Base-by-base conservation (phyloP, 805 yeast species). In the Yamadazyma philogaea region DNA sequence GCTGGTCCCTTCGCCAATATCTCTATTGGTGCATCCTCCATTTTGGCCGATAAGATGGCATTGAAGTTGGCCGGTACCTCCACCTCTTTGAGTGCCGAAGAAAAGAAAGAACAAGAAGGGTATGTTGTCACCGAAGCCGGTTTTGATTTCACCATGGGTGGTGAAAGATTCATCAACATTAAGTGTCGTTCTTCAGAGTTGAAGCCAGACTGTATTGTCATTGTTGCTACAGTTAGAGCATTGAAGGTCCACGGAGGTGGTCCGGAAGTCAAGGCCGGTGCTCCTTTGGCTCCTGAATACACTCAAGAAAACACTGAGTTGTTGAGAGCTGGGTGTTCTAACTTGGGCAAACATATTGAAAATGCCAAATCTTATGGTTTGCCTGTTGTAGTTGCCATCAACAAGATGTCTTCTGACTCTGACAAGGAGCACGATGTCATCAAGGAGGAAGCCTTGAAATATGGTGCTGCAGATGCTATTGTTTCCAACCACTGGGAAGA, bases 1-100 rank as follows among this genome's bases (percentile, higher is more conserved):
- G 93, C 93, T 37, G 95, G 95, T 49, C 95, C 95, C 47, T 85
- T 85, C 59, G 95, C 95, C 56, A 85, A 85, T 63, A 85, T 85
- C 50, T 84, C 93, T 30, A 85, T 85, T 56, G 95, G 95, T 60
- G 91, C 95, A 7, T 81, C 87, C 30, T 84, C 91, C 26, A 84
- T 85, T 37, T 73, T 85, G 57, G 91, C 93, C 45, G 95, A 85
- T 63, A 81, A 79, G 60, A 68, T 85, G 68, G 90, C 90, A n/a
- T 71, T 85, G 67, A 84, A 84, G 63, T 70, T 85, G 48, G 84
- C 86, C 34, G 91, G 91, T 63, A 75, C 81, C 22, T 71, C 76
- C 12, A 61, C 77, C n/a, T 68, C 64, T 41, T 63, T 70, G 49
- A 48, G 68, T 18, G 64, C 64, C 15, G 69, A 68, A 37, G 70